phyloP scores from a whole-genome alignment of 2,329 filamentous ascomycete genomes.

The Pestalotiopsis fici region DNA sequence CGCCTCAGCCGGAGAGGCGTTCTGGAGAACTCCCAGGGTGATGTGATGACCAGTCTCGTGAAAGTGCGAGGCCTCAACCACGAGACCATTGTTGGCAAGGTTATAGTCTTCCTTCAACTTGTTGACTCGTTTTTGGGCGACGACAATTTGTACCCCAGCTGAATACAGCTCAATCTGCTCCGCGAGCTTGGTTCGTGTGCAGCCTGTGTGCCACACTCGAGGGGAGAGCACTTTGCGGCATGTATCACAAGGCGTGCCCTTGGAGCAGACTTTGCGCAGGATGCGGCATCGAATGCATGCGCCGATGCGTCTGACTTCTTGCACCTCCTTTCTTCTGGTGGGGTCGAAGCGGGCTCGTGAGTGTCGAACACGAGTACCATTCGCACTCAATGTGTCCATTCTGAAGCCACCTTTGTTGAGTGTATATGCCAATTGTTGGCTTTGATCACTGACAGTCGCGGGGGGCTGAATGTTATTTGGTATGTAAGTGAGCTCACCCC shows the following conservation, averaged over 20 bases:
- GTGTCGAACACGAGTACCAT: constrained; percentile 50
- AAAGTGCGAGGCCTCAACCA: constrained; percentile 62
- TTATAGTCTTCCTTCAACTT: constrained; percentile 51
- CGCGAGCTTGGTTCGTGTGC: constrained; percentile 62
- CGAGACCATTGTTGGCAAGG: constrained; percentile 48
- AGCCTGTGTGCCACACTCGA: constrained; percentile 65
- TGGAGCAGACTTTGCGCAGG: constrained; percentile 67
- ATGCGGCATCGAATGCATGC: constrained; percentile 69
- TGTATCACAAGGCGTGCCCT: constrained; percentile 62
- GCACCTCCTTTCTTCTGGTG: constrained; percentile 62
- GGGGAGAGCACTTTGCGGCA: constrained; percentile 65
- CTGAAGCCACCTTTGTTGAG: constrained; percentile 51
- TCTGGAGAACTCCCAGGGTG: constrained; percentile 41
- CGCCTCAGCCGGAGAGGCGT: constrained; percentile 31
- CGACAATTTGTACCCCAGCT: constrained; percentile 63
- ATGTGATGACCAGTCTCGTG: constrained; percentile 49
- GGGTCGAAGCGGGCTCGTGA: constrained; percentile 59
- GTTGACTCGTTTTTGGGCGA: constrained; percentile 62
- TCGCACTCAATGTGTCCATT: constrained; percentile 47
- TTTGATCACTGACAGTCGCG: constrained; percentile 29
- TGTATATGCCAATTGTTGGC: constrained; percentile 24
- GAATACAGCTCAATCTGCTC: constrained; percentile 65
- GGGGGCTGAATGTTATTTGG: constrained; percentile 28
- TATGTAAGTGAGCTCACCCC: constrained; percentile 32
- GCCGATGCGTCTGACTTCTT: constrained; percentile 64